Evolutionary conservation across 2,329 filamentous ascomycete genomes (phyloP), one percentile per base, ranked within the genome.

Genomic region (Rugonectria rugulosa): DNA sequence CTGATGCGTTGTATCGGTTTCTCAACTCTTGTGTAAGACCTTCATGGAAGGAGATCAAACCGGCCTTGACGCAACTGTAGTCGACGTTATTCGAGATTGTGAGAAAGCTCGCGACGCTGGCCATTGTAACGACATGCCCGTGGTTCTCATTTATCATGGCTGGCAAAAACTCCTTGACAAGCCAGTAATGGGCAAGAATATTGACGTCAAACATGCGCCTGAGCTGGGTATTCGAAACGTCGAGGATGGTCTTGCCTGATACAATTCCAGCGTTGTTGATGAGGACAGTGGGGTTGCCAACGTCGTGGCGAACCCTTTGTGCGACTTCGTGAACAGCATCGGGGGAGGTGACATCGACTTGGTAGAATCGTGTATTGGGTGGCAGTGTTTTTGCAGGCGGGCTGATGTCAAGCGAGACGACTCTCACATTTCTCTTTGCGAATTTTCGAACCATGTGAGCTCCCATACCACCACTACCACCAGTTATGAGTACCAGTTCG

Each of bases 71-170:
- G 9, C 82, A 77, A 1, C 78, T 76, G 72, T 90, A 90, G 71
- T 89, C 85, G 21, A 85, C 80, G 76, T 88, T 82, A 58, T 78
- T 78, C 2, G 86, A 82, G 0, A 83, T 79, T 3, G 80, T 75
- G 7, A 83, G 66, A 68, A 82, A 88, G 15, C 80, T 81, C 0
- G 87, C 86, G 29, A 84, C 75, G 6, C 80, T 85, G 14, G 88
- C 85, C 24, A 90, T 80, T 1, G 84, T 89, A 23, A 90, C 85
- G 24, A 90, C 72, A 77, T 88, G 88, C 46, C 88, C 87, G 72
- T 90, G 87, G 72, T 89, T 84, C 6, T 64, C 63, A 14, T 71
- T 66, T 40, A 86, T 72, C 80, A 90, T 87, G 55, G 71, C 64
- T 0, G 88, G 87, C 2, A 90, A 73, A 71, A 90, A 89, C 59